phyloP scores from a whole-genome alignment of 176 grass and related monocot genomes.

The Miscanthus lutarioriparius region DNA sequence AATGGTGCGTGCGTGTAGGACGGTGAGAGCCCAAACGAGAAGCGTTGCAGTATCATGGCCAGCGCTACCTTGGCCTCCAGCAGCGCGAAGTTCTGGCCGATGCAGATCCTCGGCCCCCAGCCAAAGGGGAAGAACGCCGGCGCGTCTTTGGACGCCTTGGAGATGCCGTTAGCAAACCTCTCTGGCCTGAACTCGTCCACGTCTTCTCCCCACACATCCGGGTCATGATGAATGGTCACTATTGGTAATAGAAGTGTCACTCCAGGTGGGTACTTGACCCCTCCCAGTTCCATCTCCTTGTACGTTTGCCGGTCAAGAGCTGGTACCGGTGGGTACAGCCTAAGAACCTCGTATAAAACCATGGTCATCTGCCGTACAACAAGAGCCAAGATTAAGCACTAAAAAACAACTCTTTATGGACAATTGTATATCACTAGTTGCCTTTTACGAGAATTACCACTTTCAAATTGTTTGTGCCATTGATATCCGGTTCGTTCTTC shows the following conservation, averaged over 20 bases:
- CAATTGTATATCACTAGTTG: neutral
- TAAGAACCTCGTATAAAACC: slow-evolving; percentile 18
- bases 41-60: slow-evolving; percentile 41
- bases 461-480: neutral
- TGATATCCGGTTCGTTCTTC: neutral
- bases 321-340: neutral
- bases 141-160: slow-evolving; percentile 37
- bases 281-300: slow-evolving; percentile 41
- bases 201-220: slow-evolving; percentile 46
- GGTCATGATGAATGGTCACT: slow-evolving; percentile 35
- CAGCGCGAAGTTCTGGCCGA: slow-evolving; percentile 52
- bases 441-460: neutral
- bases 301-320: neutral
- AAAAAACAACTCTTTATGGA: too few species aligned
- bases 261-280: slow-evolving; percentile 28
- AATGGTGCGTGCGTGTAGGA: slow-evolving; percentile 49
- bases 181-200: slow-evolving; percentile 52
- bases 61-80: slow-evolving; percentile 50
- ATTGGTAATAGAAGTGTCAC: neutral
- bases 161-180: slow-evolving; percentile 44
- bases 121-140: slow-evolving; percentile 45
- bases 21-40: slow-evolving; percentile 46
- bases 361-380: slow-evolving; percentile 17
- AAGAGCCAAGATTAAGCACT: neutral
- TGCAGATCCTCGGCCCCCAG: slow-evolving; percentile 44